A percentile compares a stretch with the other conserved stretches of the same genome.
phyloP scores from a whole-genome alignment of 176 grass and related monocot species.

The Saccharum officinarum region DNA sequence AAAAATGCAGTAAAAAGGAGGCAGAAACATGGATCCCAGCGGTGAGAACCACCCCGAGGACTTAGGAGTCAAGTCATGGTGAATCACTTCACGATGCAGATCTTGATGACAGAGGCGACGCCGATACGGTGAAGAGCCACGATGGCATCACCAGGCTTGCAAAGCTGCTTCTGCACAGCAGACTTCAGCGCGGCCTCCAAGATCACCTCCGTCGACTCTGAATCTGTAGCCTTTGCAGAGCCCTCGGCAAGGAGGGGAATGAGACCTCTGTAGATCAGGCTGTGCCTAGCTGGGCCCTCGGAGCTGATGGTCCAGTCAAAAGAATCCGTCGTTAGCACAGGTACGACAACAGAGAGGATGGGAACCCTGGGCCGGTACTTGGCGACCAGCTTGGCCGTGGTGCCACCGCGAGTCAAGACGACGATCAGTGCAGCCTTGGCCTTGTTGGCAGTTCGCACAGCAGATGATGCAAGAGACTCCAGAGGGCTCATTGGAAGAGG shows the following conservation, averaged over 20 bases:
- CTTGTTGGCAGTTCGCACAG: conserved; percentile 87
- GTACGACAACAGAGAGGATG: conserved; percentile 84
- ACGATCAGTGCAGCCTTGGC: conserved; percentile 73
- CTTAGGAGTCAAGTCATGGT: background rate
- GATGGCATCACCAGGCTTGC: conserved; percentile 70
- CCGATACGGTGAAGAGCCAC: conserved; percentile 86
- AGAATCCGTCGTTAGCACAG: conserved; percentile 67
- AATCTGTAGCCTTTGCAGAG: conserved; percentile 86
- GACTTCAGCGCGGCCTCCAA: conserved; percentile 65
- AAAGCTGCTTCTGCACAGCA: conserved; percentile 62
- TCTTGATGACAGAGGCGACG: conserved; percentile 90
- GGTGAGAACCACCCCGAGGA: background rate
- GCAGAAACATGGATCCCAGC: background rate
- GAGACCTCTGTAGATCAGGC: conserved; percentile 83
- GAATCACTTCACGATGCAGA: conserved; percentile 81
- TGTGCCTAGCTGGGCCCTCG: conserved; percentile 71
- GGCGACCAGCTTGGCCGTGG: conserved; percentile 74
- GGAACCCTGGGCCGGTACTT: conserved; percentile 90
- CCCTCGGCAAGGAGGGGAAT: conserved; percentile 75
- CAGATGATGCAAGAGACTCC: conserved; percentile 86
- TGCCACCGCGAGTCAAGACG: conserved; percentile 85
- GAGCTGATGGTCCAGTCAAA: conserved; percentile 84
- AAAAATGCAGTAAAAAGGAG: conserved; percentile 22
- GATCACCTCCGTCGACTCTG: conserved; percentile 86
- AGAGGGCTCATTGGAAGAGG: conserved; percentile 92